Conservation (phyloP, 179 eudicot genomes). For the Dionaea muscipula region DNA sequence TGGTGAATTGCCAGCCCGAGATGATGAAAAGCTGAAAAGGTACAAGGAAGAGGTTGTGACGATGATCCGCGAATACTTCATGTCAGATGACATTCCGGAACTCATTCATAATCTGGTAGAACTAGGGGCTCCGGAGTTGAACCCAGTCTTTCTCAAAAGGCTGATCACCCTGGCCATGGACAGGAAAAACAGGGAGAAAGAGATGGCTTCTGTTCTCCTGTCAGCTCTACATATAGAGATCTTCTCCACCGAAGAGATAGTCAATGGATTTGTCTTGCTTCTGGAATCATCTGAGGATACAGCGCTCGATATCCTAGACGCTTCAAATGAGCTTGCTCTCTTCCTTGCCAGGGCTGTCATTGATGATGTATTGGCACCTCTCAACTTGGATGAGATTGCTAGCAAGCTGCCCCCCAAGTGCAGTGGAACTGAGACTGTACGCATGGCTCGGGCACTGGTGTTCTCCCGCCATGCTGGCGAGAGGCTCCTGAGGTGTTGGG, state of each 20-base stretch:
- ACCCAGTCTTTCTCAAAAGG: constrained; percentile 74
- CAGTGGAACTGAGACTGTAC: constrained; percentile 72
- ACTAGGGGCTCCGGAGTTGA: constrained; percentile 56
- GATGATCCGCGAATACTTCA: constrained; percentile 88
- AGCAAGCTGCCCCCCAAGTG: constrained; percentile 49
- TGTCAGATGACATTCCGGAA: constrained; percentile 93
- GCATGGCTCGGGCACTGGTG: constrained; percentile 64
- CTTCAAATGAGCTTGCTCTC: constrained; percentile 77
- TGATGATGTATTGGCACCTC: constrained; percentile 77
- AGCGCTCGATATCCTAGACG: constrained; percentile 78
- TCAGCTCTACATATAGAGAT: constrained; percentile 85
- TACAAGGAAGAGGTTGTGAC: constrained; percentile 73
- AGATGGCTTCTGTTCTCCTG: constrained; percentile 93
- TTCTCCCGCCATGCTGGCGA: constrained; percentile 94
- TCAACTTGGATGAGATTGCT: constrained; percentile 74
- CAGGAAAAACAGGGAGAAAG: constrained; percentile 85
- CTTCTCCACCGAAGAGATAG: constrained; percentile 82
- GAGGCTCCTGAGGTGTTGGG: constrained; percentile 94
- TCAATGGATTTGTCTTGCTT: constrained; percentile 74
- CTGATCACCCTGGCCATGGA: constrained; percentile 90
- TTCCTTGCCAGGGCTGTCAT: constrained; percentile 90
- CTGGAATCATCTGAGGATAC: constrained; percentile 93
- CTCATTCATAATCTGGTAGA: constrained; percentile 76
- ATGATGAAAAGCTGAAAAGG: constrained; percentile 44
- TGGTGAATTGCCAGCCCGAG: constrained; percentile 24